Base-by-base conservation (phyloP, 1,139 yeast species). In the Suhomyces atakaporum region DNA sequence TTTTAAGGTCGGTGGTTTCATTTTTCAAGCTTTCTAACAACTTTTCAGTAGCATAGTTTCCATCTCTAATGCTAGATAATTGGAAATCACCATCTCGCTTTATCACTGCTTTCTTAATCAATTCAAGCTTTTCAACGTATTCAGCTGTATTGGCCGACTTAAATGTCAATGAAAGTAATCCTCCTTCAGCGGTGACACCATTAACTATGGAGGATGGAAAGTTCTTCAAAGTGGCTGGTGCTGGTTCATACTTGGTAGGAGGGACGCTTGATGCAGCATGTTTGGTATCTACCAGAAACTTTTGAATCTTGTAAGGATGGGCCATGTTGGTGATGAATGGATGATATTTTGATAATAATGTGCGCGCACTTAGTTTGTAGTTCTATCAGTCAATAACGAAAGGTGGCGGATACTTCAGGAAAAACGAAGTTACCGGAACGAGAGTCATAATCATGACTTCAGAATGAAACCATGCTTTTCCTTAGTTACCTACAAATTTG, bases 151-250 rank as follows among this genome's bases (percentile, higher is more conserved):
- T 65, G 14, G 69, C 56, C 1, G 75, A 64, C 44, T 71, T 71
- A 49, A 66, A 69, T 1, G 76, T 69, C 37, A 71, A 56, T 3
- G 74, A 66, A 27, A 60, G 61, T 22, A 71, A 54, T n/a, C 76
- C 76, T 8, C 72, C 73, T 45, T 70, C 73, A 11, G 55, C 56
- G 0, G 75, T 68, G n/a, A 66, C 54, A 2, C 76, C 77, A 38
- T 66, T 67, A 30, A 68, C 55, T 1, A 71, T 62, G 0, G 75
- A 66, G 2, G 73, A 67, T 9, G 72, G 73, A 33, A 58, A 64
- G 33, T 66, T 62, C 27, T 54, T 50, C 29, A 68, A 56, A 1
- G 65, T 51, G 15, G 66, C 70, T 15, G 56, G 53, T 4, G 72
- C 58, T 12, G 58, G 54, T 26, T 62, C 65, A 43, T 68, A 67